Percentiles rank a stretch among this genome's conserved stretches.
Evolutionary conservation across 2,329 filamentous ascomycete species (phyloP).

Genomic region (Bipolaris gigantea): DNA sequence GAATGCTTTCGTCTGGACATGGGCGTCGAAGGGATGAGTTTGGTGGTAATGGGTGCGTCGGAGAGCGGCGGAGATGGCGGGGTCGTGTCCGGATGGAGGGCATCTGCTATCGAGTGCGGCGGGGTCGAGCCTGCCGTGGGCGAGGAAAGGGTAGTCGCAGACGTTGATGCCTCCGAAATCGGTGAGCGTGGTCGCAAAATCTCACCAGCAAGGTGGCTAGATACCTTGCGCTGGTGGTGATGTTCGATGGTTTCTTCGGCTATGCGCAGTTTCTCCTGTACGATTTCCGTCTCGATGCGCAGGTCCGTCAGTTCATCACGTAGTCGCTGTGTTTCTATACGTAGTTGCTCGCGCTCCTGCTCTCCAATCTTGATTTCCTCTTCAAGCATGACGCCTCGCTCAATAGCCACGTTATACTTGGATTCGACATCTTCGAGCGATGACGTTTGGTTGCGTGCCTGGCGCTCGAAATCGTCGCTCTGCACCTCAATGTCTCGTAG

Average conservation of each 20-base stretch:
- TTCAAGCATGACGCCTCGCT: constrained; percentile 88
- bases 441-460: constrained; percentile 92
- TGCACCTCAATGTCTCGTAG: constrained; percentile 94
- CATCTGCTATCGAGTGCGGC: constrained; percentile 67
- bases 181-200: constrained; percentile 64
- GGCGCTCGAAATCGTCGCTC: constrained; percentile 97
- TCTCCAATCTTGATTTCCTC: constrained; percentile 91
- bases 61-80: constrained; percentile 94
- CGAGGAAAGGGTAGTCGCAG: constrained; percentile 79
- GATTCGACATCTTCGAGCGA: constrained; percentile 96
- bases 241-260: constrained; percentile 56
- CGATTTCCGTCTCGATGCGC: constrained; percentile 91
- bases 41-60: constrained; percentile 68
- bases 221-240: constrained; percentile 56
- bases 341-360: constrained; percentile 83
- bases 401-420: constrained; percentile 94
- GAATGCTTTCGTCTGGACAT: constrained; percentile 47
- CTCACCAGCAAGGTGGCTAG: constrained; percentile 53
- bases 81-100: constrained; percentile 69
- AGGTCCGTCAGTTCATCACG: constrained; percentile 90
- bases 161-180: constrained; percentile 75
- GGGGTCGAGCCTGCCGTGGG: constrained; percentile 88
- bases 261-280: constrained; percentile 89
- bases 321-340: constrained; percentile 87
- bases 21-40: constrained; percentile 46